phyloP scores from a whole-genome alignment of 108 stramenopile species.

The Cyclotella sp. region DNA sequence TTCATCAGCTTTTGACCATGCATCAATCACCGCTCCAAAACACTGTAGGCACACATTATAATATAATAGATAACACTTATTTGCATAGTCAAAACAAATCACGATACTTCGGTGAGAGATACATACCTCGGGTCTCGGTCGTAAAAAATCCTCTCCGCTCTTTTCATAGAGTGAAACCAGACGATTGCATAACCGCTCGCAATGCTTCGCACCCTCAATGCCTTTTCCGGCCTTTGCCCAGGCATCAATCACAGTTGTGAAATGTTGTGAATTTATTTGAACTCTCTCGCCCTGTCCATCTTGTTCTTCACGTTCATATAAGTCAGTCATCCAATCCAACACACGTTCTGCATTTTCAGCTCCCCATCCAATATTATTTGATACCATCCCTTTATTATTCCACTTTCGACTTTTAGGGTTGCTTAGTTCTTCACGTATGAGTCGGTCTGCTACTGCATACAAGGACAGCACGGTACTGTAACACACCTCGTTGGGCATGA shows the following conservation, averaged over 20 bases:
- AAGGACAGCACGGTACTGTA: slow-evolving; percentile 44
- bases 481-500: slow-evolving; percentile 41
- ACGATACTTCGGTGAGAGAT: background rate
- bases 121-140: slow-evolving; percentile 34
- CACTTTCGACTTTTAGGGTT: slow-evolving; percentile 26
- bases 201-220: slow-evolving; percentile 39
- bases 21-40: slow-evolving; percentile 51
- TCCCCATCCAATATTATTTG: slow-evolving; percentile 44
- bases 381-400: slow-evolving; percentile 1
- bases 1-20: slow-evolving; percentile 46
- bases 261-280: slow-evolving; percentile 31
- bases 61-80: background rate
- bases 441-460: slow-evolving; percentile 44
- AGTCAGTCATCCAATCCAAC: slow-evolving; percentile 50
- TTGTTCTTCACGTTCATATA: slow-evolving; percentile 36
- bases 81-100: background rate
- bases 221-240: slow-evolving; percentile 43
- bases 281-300: background rate
- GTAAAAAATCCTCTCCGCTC: slow-evolving; percentile 29
- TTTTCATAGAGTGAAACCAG: slow-evolving; percentile 41
- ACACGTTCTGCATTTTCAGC: slow-evolving; percentile 51
- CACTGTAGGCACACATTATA: slow-evolving; percentile 15
- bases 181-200: slow-evolving; percentile 33
- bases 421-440: slow-evolving; percentile 5
- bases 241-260: slow-evolving; percentile 41